A percentile compares a stretch with the other conserved stretches of the same genome.
Evolutionary conservation across 495 filamentous ascomycete genomes (phyloP).

Genomic region (Neurospora tetrasperma): DNA sequence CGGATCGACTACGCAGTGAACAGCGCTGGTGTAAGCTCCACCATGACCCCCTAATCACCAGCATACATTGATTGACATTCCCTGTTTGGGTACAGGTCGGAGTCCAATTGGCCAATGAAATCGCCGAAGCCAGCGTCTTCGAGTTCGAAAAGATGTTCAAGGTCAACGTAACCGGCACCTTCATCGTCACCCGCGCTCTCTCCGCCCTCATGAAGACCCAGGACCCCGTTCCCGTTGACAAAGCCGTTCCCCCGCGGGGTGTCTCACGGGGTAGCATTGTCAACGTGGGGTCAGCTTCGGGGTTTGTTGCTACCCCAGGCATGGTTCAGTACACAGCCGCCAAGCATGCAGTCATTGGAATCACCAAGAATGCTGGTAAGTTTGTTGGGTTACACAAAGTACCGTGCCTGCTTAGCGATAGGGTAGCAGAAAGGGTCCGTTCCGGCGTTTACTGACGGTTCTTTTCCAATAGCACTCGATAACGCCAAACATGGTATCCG

Average conservation of each 20-base stretch:
- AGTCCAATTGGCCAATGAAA: background rate
- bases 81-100: background rate
- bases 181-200: background rate
- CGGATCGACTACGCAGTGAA: background rate
- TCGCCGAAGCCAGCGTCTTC: background rate
- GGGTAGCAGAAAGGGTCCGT: background rate
- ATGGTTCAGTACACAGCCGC: background rate
- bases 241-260: background rate
- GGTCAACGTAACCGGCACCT: background rate
- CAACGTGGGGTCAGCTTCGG: background rate
- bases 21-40: background rate
- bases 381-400: background rate
- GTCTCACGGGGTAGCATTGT: background rate
- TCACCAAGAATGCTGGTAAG: background rate
- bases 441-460: background rate
- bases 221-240: background rate
- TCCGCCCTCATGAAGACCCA: background rate
- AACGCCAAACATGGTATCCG: background rate
- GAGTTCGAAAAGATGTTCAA: background rate
- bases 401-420: background rate
- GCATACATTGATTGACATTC: too few species aligned
- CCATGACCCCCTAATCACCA: background rate
- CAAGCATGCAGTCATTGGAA: background rate
- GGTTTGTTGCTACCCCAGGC: background rate
- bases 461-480: background rate